phyloP scores from a whole-genome alignment of 352 stramenopile species.

The Globisporangium uncinulatum region DNA sequence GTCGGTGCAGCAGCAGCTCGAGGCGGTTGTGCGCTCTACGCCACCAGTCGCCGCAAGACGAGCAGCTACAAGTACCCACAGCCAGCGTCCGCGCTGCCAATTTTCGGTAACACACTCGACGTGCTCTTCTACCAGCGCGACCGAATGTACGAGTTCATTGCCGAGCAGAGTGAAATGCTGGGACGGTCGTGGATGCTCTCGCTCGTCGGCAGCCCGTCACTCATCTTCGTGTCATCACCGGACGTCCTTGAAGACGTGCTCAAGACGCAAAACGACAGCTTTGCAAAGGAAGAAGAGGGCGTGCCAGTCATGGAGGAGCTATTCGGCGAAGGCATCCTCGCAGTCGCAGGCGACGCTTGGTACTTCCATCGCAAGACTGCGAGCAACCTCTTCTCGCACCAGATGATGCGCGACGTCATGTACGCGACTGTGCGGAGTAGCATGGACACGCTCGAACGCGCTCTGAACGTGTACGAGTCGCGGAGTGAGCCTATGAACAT shows the following conservation, averaged over 20 bases:
- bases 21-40: no score
- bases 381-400: constrained; percentile 44
- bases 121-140: no score
- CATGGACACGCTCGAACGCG: not conserved
- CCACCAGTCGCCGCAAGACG: no score
- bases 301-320: constrained; percentile 24
- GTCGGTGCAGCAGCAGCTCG: no score
- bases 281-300: constrained; percentile 34
- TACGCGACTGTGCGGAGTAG: not conserved
- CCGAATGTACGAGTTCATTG: no score
- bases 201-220: no score
- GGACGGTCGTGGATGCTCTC: no score
- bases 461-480: constrained; percentile 14
- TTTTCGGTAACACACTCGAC: no score
- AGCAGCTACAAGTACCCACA: no score
- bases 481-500: not conserved
- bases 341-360: constrained; percentile 35
- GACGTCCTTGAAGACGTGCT: constrained; percentile 39
- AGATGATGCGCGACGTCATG: constrained; percentile 40
- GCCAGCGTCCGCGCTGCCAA: no score
- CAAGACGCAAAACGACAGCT: constrained; percentile 48
- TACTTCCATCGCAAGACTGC: constrained; percentile 44
- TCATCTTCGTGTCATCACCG: no score
- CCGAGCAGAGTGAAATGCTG: no score
- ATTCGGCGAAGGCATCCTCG: constrained; percentile 34